phyloP scores from a whole-genome alignment of 2,329 filamentous ascomycete genomes.

The Cercospora zeina region DNA sequence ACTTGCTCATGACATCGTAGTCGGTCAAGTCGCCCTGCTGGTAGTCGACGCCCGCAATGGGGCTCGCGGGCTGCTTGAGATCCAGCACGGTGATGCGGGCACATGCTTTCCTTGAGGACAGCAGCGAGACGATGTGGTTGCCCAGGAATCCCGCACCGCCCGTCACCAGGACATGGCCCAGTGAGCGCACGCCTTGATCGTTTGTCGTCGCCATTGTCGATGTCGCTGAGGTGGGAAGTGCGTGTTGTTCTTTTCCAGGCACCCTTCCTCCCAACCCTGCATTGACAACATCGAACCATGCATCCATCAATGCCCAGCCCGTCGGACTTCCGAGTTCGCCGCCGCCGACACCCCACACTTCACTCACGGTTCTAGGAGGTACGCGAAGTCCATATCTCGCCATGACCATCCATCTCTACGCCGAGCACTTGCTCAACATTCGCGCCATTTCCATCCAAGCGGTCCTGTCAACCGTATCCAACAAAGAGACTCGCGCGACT shows the following conservation, averaged over 20 bases:
- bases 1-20: constrained; percentile 42
- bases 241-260: background rate
- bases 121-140: constrained; percentile 52
- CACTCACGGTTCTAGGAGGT: background rate
- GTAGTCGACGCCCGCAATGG: constrained; percentile 49
- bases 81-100: constrained; percentile 52
- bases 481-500: constrained; percentile 46
- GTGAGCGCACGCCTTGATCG: constrained; percentile 34
- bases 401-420: constrained; percentile 52
- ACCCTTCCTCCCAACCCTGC: background rate
- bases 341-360: constrained; percentile 1
- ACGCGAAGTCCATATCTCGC: background rate
- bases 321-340: constrained; percentile 2
- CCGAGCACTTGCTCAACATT: constrained; percentile 62
- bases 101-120: constrained; percentile 46
- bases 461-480: constrained; percentile 50
- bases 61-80: constrained; percentile 46
- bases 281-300: constrained; percentile 3
- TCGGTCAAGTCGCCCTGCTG: constrained; percentile 55
- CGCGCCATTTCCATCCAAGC: constrained; percentile 60
- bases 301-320: constrained; percentile 16
- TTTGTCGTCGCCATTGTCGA: constrained; percentile 15
- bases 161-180: constrained; percentile 52
- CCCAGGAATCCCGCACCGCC: constrained; percentile 56
- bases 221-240: background rate